Conservation (phyloP, 306 rosid species). For the Prunus kanzakura region DNA sequence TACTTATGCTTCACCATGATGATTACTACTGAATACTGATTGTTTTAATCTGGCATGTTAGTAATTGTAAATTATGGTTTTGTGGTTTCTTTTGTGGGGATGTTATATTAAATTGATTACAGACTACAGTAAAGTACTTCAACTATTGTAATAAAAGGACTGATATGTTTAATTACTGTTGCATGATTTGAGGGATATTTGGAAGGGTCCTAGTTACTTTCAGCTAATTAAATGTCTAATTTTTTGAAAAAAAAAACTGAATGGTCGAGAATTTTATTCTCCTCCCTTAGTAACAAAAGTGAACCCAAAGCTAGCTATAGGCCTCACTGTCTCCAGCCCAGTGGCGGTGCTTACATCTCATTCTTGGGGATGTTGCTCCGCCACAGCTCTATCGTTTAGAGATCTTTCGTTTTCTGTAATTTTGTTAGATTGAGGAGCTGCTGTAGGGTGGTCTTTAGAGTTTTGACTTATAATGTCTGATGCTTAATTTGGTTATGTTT, state of each 20-base stretch:
- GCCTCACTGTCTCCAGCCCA: too few relatives aligned
- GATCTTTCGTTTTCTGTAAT: background rate
- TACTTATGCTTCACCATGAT: conserved; percentile 22
- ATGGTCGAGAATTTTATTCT: background rate
- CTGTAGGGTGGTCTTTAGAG: background rate
- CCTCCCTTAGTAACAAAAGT: background rate
- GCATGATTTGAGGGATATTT: conserved; percentile 9
- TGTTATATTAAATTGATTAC: background rate
- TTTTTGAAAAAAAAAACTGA: background rate
- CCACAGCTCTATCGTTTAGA: background rate
- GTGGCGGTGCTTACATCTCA: too few relatives aligned
- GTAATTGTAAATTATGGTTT: background rate
- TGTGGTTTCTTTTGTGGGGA: background rate
- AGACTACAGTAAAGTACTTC: background rate
- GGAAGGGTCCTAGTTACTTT: conserved; percentile 4
- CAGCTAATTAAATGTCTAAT: background rate
- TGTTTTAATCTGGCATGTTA: background rate
- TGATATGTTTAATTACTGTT: background rate
- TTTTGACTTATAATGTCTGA: background rate
- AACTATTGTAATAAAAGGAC: background rate
- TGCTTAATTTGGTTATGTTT: background rate
- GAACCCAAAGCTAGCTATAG: background rate
- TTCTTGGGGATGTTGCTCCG: too few relatives aligned
- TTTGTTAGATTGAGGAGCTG: background rate
- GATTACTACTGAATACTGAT: background rate